Conservation (phyloP, 805 yeast species). For the Wickerhamomyces ciferrii region DNA sequence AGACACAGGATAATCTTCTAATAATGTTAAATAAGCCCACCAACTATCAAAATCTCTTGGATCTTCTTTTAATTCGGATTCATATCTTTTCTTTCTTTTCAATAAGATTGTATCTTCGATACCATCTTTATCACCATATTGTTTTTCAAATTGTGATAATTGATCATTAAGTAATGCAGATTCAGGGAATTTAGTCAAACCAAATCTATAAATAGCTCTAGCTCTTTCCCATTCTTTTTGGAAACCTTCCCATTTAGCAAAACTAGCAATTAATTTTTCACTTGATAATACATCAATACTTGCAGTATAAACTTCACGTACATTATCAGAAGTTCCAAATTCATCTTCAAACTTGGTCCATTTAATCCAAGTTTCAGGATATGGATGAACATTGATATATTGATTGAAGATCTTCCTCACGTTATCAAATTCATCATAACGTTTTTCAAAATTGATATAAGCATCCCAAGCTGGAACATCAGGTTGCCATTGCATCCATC, state of each 20-base stretch:
- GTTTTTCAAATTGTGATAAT: constrained; percentile 59
- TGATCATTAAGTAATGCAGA: constrained; percentile 31
- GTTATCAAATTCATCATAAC: constrained; percentile 54
- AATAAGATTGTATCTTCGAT: constrained; percentile 46
- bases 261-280: constrained; percentile 36
- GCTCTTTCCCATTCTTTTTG: constrained; percentile 60
- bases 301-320: constrained; percentile 60
- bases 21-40: constrained; percentile 67
- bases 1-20: constrained; percentile 33
- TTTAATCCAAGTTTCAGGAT: constrained; percentile 56
- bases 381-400: constrained; percentile 49
- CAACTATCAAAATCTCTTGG: constrained; percentile 70
- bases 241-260: constrained; percentile 70
- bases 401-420: constrained; percentile 55
- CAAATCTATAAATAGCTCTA: constrained; percentile 47
- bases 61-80: constrained; percentile 35
- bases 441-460: constrained; percentile 63
- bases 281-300: constrained; percentile 51
- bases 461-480: constrained; percentile 64
- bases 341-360: constrained; percentile 73
- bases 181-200: constrained; percentile 40
- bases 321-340: constrained; percentile 38
- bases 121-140: constrained; percentile 49
- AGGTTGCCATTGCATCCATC: constrained; percentile 84
- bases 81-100: constrained; percentile 55